phyloP scores from a whole-genome alignment of 1,139 yeast genomes.

The Magnusiomyces magnusii region DNA sequence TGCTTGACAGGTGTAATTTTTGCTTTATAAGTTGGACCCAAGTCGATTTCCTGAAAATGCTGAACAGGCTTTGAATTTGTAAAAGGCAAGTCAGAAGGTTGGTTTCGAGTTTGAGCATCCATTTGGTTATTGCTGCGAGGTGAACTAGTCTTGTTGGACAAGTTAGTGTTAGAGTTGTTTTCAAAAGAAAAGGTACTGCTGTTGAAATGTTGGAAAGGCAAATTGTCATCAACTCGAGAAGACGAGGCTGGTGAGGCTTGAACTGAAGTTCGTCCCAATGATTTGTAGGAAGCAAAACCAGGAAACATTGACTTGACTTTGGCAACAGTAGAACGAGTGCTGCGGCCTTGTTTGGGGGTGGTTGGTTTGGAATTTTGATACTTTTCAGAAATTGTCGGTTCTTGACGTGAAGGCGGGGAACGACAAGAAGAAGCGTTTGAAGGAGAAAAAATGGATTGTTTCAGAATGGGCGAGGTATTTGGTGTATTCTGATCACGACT shows the following conservation, averaged over 20 bases:
- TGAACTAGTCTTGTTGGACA: not conserved
- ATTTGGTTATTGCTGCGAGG: not conserved
- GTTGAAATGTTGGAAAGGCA: not conserved
- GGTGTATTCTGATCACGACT: not conserved
- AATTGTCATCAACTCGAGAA: not conserved
- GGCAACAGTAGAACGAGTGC: constrained; percentile 6
- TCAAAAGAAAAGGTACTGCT: not conserved
- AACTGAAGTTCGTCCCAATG: constrained; percentile 7
- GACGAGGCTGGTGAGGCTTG: not conserved
- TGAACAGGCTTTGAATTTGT: constrained; percentile 6
- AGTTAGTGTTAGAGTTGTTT: not conserved
- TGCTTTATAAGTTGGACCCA: constrained; percentile 14
- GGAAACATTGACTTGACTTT: constrained; percentile 16
- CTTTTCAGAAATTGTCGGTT: not conserved
- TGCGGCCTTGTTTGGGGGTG: not conserved
- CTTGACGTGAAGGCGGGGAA: not conserved
- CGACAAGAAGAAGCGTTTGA: not conserved
- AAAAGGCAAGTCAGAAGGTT: constrained; percentile 1
- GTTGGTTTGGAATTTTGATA: not conserved
- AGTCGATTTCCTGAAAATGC: constrained; percentile 12
- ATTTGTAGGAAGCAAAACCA: constrained; percentile 13
- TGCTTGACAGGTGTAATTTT: constrained; percentile 14
- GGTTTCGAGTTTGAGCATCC: not conserved
- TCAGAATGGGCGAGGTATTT: not conserved
- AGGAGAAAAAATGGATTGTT: not conserved